Evolutionary conservation across 1,284 basidiomycete genomes (phyloP), one percentile per base, ranked within the genome.

Genomic region (Stereum hirsutum): DNA sequence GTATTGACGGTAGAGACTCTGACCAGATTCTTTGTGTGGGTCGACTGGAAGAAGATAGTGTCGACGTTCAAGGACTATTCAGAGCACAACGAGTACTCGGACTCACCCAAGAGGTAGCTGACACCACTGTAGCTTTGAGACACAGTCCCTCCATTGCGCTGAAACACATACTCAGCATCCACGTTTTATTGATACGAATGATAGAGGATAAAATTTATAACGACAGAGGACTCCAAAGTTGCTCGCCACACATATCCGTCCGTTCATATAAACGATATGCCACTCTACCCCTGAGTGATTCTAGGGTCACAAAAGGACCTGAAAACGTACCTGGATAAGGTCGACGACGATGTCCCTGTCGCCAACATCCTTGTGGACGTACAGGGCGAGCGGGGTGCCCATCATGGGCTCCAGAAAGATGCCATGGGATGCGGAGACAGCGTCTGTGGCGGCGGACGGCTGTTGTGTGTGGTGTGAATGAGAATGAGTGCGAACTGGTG

Each of bases 331-430:
- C 43, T 67, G 66, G 53, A 89, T 71, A 47, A 84, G 63, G 42
- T 76, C 72, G 27, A 74, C 67, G 42, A 89, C 64, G 42, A 59
- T 53, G 24, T 81, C 77, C 54, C 74, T 75, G 61, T 86, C 76
- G 25, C 73, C 66, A 26, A 89, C 81, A 44, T 88, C 84, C 53
- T 85, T 83, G 54, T 87, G 82, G 53, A 89, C 70, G 63, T 82
- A 89, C 49, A 89, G 70, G 19, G 72, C 61, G 41, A 89, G 71
- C 1, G 84, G 78, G 1, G 69, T 75, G 54, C 87, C 86, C 61
- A 85, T 73, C 74, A 85, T 80, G 50, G 81, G 82, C 57, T 89
- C 86, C 44, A 85, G 63, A 56, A 89, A 89, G 46, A 89, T 68
- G 28, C 60, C 59, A 44, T 54, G 56, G 32, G 42, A 32, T 3